Percentiles rank a stretch among this genome's conserved stretches.
Conservation (phyloP, 495 filamentous ascomycete species). For the Talaromyces borbonicus region DNA sequence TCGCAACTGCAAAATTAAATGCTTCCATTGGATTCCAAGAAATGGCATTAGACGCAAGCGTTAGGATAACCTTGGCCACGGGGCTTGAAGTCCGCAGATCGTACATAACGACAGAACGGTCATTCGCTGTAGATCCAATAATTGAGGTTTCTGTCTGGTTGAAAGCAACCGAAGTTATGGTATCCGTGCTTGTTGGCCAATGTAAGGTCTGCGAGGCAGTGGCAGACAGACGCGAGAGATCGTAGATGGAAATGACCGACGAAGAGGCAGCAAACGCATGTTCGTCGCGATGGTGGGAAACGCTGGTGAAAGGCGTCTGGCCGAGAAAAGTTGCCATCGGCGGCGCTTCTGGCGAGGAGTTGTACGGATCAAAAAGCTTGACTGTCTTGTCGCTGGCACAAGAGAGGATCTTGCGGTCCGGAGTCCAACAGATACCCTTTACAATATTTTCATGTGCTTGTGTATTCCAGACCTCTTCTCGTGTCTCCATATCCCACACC, state of each 20-base stretch:
- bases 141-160: constrained; percentile 92
- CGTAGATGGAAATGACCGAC: constrained; percentile 75
- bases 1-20: constrained; percentile 80
- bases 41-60: constrained; percentile 73
- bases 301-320: constrained; percentile 65
- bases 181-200: constrained; percentile 83
- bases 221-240: constrained; percentile 62
- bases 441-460: constrained; percentile 83
- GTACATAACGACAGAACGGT: constrained; percentile 77
- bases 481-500: constrained; percentile 78
- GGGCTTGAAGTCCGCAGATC: constrained; percentile 84
- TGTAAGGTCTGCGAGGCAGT: constrained; percentile 68
- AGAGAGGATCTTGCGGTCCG: constrained; percentile 74
- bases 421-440: constrained; percentile 83
- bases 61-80: constrained; percentile 66
- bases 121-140: constrained; percentile 70
- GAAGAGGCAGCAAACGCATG: constrained; percentile 73
- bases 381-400: constrained; percentile 80
- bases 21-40: constrained; percentile 95
- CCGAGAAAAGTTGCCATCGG: constrained; percentile 80
- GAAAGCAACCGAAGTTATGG: constrained; percentile 83
- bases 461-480: constrained; percentile 70
- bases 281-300: constrained; percentile 68
- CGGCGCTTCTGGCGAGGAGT: constrained; percentile 47
- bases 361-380: constrained; percentile 88